A percentile compares a stretch with the other conserved stretches of the same genome.
These are phyloP conservation scores for Aspergillus candidus DNA, from an alignment of 2,329 filamentous ascomycete genomes.

Conservation along the genomic window DNA sequence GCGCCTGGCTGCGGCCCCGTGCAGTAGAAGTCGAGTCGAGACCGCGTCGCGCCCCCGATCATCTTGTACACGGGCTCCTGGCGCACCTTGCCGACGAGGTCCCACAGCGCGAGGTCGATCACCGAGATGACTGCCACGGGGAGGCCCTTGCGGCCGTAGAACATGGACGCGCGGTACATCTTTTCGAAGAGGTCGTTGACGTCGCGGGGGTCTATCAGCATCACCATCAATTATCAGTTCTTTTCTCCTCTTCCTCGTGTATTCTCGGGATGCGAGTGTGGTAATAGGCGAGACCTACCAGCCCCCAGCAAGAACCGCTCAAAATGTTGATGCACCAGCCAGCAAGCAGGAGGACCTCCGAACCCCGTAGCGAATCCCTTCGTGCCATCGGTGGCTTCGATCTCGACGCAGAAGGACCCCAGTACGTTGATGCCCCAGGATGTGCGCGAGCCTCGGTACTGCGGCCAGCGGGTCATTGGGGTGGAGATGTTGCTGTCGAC, in stretches of 20 bases:
- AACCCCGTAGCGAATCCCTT: conserved; percentile 92
- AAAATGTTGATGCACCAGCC: conserved; percentile 90
- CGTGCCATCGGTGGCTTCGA: conserved; percentile 84
- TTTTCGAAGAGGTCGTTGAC: conserved; percentile 91
- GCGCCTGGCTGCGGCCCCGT: conserved; percentile 78
- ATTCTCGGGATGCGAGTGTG: no score
- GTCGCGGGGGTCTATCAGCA: conserved; percentile 66
- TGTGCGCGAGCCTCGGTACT: conserved; percentile 80
- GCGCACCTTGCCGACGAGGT: conserved; percentile 82
- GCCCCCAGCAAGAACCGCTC: conserved; percentile 83
- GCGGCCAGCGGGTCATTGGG: conserved; percentile 81
- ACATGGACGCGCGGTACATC: conserved; percentile 95
- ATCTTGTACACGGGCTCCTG: conserved; percentile 92
- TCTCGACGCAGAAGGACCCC: conserved; percentile 84
- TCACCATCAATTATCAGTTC: neutral
- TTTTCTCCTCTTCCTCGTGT: neutral
- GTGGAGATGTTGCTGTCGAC: conserved; percentile 90
- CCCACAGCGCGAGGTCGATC: conserved; percentile 89
- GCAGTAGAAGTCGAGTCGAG: conserved; percentile 86
- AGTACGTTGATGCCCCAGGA: conserved; percentile 95
- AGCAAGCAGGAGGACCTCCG: conserved; percentile 86
- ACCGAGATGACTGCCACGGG: conserved; percentile 88
- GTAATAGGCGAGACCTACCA: conserved; percentile 34
- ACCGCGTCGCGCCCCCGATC: conserved; percentile 82
- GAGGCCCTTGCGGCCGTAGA: conserved; percentile 90